Conservation (phyloP, 2,329 filamentous ascomycete genomes). For the Colletotrichum sp. region DNA sequence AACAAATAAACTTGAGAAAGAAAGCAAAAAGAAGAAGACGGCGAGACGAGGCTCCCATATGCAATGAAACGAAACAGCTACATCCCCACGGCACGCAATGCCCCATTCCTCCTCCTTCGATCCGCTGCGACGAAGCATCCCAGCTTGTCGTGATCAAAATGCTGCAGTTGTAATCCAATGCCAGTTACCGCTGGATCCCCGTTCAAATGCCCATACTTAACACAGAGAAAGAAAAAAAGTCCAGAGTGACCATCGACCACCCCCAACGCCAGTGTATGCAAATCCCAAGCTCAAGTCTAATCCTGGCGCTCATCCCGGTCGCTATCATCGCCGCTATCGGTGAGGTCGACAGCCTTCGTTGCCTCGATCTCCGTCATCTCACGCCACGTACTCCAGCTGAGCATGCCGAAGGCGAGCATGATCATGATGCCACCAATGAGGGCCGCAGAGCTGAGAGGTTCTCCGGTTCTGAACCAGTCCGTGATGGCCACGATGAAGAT, state of each 20-base stretch:
- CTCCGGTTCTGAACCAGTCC: conserved; percentile 85
- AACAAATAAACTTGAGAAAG: neutral
- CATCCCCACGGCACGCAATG: neutral
- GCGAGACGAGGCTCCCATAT: neutral
- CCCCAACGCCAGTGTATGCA: conserved; percentile 17
- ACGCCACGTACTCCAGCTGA: conserved; percentile 90
- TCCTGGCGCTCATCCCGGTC: conserved; percentile 45
- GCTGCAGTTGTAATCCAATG: neutral
- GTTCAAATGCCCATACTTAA: neutral
- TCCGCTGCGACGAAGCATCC: neutral
- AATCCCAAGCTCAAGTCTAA: neutral
- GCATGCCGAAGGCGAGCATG: conserved; percentile 82
- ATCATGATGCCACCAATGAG: conserved; percentile 86
- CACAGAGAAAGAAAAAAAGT: neutral
- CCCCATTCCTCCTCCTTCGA: neutral
- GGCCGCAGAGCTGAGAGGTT: conserved; percentile 75
- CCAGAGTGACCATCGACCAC: neutral
- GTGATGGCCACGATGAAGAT: conserved; percentile 96
- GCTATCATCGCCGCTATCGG: conserved; percentile 49
- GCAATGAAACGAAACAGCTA: neutral
- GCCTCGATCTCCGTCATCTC: conserved; percentile 88
- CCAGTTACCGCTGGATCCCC: neutral
- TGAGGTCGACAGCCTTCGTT: conserved; percentile 57
- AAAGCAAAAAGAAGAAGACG: neutral
- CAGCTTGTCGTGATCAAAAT: neutral